Percentiles rank a stretch among this genome's conserved stretches.
Conservation (phyloP, 2,329 filamentous ascomycete genomes). For the Incumbomyces lentus region DNA sequence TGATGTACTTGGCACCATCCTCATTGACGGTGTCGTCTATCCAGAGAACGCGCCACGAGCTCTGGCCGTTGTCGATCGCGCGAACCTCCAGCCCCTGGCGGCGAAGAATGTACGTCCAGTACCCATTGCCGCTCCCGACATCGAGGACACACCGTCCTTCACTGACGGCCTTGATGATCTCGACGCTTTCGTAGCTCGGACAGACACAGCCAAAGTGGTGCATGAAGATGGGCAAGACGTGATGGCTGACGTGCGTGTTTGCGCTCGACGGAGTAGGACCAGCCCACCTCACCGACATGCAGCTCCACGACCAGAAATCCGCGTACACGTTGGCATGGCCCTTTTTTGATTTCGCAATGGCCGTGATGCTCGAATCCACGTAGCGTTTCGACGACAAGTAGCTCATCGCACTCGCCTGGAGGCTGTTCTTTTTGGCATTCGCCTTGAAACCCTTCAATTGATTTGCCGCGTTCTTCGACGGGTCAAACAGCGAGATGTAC, state of each 20-base stretch:
- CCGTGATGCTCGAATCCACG: constrained; percentile 26
- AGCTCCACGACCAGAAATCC: constrained; percentile 57
- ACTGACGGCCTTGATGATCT: constrained; percentile 48
- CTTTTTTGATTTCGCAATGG: constrained; percentile 31
- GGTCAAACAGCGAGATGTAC: constrained; percentile 57
- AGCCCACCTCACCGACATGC: constrained; percentile 54
- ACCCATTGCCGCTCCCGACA: constrained; percentile 61
- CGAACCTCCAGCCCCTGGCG: constrained; percentile 44
- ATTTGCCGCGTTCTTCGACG: constrained; percentile 49
- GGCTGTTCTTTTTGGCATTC: constrained; percentile 56
- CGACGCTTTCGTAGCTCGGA: constrained; percentile 56
- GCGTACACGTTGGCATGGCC: constrained; percentile 54
- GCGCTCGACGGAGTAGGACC: constrained; percentile 45
- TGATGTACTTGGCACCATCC: constrained; percentile 52
- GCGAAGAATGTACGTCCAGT: constrained; percentile 64
- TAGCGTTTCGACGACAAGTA: constrained; percentile 47
- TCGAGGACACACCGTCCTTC: constrained; percentile 50
- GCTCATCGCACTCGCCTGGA: constrained; percentile 46
- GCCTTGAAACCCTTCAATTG: constrained; percentile 53
- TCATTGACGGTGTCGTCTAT: constrained; percentile 53
- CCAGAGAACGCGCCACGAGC: constrained; percentile 60
- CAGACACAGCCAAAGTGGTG: constrained; percentile 69
- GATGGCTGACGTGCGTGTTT: constrained; percentile 49
- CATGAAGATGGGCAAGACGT: constrained; percentile 62
- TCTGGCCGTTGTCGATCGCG: constrained; percentile 58